phyloP scores from a whole-genome alignment of 306 rosid genomes.

The Medicago truncatula region MtrunA17r5.0-ANR NC_053049.1:32573001-32573500 shows the following conservation, averaged over 20 bases:
- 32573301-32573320: slow-evolving; percentile 42
- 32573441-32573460: background rate
- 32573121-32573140: too few species aligned
- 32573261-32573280: slow-evolving; percentile 39
- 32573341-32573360: background rate
- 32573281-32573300: slow-evolving; percentile 35
- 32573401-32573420: background rate
- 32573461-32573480: background rate
- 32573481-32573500: too few species aligned
- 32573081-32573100: too few species aligned
- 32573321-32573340: slow-evolving; percentile 35
- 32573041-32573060: too few species aligned
- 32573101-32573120: too few species aligned
- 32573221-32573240: slow-evolving; percentile 43
- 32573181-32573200: background rate
- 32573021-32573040: too few species aligned
- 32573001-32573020: background rate
- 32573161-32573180: slow-evolving; percentile 17
- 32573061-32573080: too few species aligned
- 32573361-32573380: background rate
- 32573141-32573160: slow-evolving; percentile 20
- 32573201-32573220: slow-evolving; percentile 26
- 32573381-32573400: slow-evolving; percentile 5
- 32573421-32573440: background rate
- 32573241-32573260: slow-evolving; percentile 33